Evolutionary conservation across 2,329 filamentous ascomycete species (phyloP), one percentile per base, ranked within the genome.

Genomic region (Stagonosporopsis cucurbitacearum): DNA sequence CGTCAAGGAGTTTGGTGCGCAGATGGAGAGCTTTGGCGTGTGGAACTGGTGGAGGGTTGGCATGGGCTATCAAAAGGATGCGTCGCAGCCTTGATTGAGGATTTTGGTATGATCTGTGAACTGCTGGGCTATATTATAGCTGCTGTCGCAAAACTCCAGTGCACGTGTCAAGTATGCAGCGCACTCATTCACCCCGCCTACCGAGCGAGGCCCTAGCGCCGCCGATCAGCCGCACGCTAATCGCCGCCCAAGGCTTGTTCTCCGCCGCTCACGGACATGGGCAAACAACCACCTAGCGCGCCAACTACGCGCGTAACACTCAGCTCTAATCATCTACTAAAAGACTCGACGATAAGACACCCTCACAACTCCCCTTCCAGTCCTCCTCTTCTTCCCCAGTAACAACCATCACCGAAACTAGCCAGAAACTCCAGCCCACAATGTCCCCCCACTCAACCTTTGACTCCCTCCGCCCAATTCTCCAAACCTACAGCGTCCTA

Each of bases 31-130:
- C 32, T 79, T 82, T 43, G 86, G 86, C 0, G 71, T 90, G 5
- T 79, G 79, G 61, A 70, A 66, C 0, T 92, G 89, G 89, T 91
- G 88, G 87, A 83, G 83, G 65, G 81, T 77, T 43, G 87, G 81
- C 0, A 91, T 91, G 88, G 86, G 86, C 12, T 88, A 75, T 46
- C 57, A 66, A 6, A 60, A 66, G 15, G 63, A 69, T 3, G 58
- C 63, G 1, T 64, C 42, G 30, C 47, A 51, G 43, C 53, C 53
- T n/a, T 56, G 47, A 56, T n/a, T n/a, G n/a, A n/a, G n/a, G n/a
- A n/a, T n/a, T n/a, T n/a, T n/a, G n/a, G n/a, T n/a, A n/a, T n/a
- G n/a, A n/a, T n/a, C n/a, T n/a, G n/a, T n/a, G n/a, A n/a, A n/a
- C n/a, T n/a, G n/a, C n/a, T n/a, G n/a, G n/a, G n/a, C n/a, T n/a